Conservation (phyloP, 2,329 filamentous ascomycete species). For the Exophiala alcalophila region DNA sequence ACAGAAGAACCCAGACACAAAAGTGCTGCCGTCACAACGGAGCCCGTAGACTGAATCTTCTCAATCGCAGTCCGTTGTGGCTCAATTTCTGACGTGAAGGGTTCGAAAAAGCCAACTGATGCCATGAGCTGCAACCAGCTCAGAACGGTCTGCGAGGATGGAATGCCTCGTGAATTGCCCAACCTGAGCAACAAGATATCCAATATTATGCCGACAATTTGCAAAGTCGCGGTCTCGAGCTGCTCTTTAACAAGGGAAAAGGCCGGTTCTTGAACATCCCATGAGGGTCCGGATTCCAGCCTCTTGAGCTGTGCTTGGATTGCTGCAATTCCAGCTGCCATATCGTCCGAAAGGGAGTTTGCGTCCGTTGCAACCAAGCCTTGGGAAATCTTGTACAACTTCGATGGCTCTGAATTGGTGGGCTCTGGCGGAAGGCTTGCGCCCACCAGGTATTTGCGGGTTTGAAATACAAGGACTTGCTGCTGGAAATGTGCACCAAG, state of each 20-base stretch:
- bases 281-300: slow-evolving; percentile 35
- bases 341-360: slow-evolving; percentile 1
- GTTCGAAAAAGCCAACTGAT: slow-evolving; percentile 19
- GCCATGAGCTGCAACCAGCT: slow-evolving; percentile 75
- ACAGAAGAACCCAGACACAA: slow-evolving; percentile 22
- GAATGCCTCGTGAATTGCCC: slow-evolving; percentile 4
- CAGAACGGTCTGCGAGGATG: slow-evolving; percentile 55
- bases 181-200: slow-evolving; percentile 20
- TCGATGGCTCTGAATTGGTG: background rate
- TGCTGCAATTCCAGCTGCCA: slow-evolving; percentile 35
- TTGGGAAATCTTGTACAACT: background rate
- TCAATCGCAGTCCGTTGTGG: slow-evolving; percentile 18
- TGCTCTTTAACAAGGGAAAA: slow-evolving; percentile 6
- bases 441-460: slow-evolving; percentile 18
- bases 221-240: slow-evolving; percentile 15
- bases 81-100: slow-evolving; percentile 21
- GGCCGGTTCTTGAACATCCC: slow-evolving; percentile 16
- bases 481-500: slow-evolving; percentile 62
- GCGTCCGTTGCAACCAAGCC: background rate
- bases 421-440: slow-evolving; percentile 8
- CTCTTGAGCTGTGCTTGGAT: slow-evolving; percentile 36
- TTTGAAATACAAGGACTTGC: slow-evolving; percentile 27
- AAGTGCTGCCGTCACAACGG: slow-evolving; percentile 16
- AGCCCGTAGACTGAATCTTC: slow-evolving; percentile 15
- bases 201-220: slow-evolving; percentile 14